Base-by-base conservation (phyloP, 2,329 filamentous ascomycete species). In the Phialophora chinensis region DNA sequence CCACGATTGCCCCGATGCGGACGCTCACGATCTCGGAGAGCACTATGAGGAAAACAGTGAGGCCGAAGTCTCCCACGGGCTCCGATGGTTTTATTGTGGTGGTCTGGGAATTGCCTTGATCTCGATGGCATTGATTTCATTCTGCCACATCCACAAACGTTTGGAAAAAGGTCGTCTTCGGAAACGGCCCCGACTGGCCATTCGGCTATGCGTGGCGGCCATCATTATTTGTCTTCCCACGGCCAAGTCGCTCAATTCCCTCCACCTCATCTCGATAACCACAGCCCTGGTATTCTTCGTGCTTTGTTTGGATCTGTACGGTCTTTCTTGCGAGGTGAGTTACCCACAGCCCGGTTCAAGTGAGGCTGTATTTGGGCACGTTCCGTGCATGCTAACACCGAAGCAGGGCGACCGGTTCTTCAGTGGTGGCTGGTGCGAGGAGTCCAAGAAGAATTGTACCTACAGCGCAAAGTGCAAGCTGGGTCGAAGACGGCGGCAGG, bases 21-120 rank as follows among this genome's bases (percentile, higher is more conserved):
- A 85, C 31, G 66, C 80, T 0, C 78, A 85, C 8, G 77, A 80
- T 35, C 77, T 90, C 0, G 84, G 82, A 6, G 81, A 84, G 31
- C 74, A 78, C 14, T 88, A 87, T 72, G 76, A 79, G 23, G 75
- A 77, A 1, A 80, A 81, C 54, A 84, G 84, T 0, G 83, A 85
- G 62, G 75, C 76, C 0, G 78, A 85, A n/a, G 77, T 89, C n/a
- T 73, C 78, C 5, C 66, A 75, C 7, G 86, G 85, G 2, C 79
- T 88, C 20, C 81, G 86, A 14, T 88, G 86, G 80, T 89, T 87
- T 75, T 90, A 89, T 75, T 89, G 87, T 74, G 82, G 80, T n/a
- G 87, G 88, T 0, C 79, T 89, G 1, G 86, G 84, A 27, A 77
- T 87, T 14, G 81, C 86, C 0, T 76, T 89, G 4, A 73, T 83